Evolutionary conservation across 1,139 yeast species (phyloP).

Genomic region (Geotrichum australiense): DNA sequence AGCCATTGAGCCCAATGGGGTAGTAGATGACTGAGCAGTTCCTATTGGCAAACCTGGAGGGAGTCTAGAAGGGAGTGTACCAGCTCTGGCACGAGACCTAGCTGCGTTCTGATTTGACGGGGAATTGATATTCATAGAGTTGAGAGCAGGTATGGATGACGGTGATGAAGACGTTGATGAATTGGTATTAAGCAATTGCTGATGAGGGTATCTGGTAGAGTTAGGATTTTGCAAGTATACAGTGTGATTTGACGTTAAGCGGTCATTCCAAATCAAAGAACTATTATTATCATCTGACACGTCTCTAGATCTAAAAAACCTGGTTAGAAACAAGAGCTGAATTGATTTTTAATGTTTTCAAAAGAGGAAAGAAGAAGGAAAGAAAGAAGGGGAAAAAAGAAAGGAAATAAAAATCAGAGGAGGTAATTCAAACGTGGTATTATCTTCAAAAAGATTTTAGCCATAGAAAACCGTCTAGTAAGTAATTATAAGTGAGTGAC

Average conservation of each 20-base stretch:
- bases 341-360: neutral
- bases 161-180: neutral
- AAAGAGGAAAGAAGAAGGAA: neutral
- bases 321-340: neutral
- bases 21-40: constrained; percentile 9
- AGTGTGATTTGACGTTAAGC: constrained; percentile 9
- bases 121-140: constrained; percentile 4
- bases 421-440: constrained; percentile 7
- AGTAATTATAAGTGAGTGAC: too few species aligned
- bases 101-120: constrained; percentile 9
- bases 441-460: neutral
- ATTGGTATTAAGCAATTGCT: neutral
- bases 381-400: neutral
- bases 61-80: constrained; percentile 40
- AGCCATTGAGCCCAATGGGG: constrained; percentile 30
- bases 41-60: constrained; percentile 28
- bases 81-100: constrained; percentile 38
- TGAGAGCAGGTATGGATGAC: constrained; percentile 1
- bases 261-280: constrained; percentile 15
- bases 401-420: neutral
- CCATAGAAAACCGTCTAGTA: too few species aligned
- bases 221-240: neutral
- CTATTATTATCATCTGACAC: constrained; percentile 9
- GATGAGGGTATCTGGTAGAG: neutral
- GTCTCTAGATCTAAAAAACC: constrained; percentile 12